Evolutionary conservation across 2,329 filamentous ascomycete genomes (phyloP), one percentile per base, ranked within the genome.

Genomic region (Gaeumannomyces sp.): DNA sequence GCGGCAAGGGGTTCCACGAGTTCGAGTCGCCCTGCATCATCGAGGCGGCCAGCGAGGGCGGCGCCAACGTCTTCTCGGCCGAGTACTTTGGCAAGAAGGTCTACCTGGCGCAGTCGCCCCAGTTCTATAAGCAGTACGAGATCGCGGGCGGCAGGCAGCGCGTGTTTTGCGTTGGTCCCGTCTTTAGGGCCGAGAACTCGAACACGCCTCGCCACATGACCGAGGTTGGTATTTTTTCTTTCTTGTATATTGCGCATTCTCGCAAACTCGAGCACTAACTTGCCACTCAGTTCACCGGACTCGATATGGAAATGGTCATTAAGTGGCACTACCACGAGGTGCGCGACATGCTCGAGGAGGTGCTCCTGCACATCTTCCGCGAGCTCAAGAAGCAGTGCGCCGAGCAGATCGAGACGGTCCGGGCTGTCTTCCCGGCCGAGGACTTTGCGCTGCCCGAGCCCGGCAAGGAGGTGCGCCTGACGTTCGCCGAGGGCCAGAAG

Each of bases 21-120:
- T 93, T 97, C 72, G 92, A 97, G 75, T 91, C 93, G 2, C 93
- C 95, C 13, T 94, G 93, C 76, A 82, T 99, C 59, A 91, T 96
- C 64, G 93, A 90, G 62, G 90, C 94, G 19, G 91, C 95, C 5
- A 95, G 92, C 4, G 95, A 99, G 79, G 94, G 95, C 72, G 95
- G 95, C 69, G 88, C 88, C 70, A 96, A 94, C 74, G 94, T 98
- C 57, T 98, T 99, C 77, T 84, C 89, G 71, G 82, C 98, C 70
- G 88, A 89, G 59, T 98, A 98, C 79, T 98, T 98, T 76, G 91
- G 90, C 70, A 86, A 89, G 73, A 86, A 89, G 69, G 94, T 92
- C 1, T 95, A 82, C 74, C 82, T 95, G 27, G 91, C 91, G 7
- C 91, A 93, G 75, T 90, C 86, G 7, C 92, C 91, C 7, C 91